These are phyloP conservation scores for Aureobasidium zeae DNA, from an alignment of 2,329 filamentous ascomycete species.

Conservation along the genomic window DNA sequence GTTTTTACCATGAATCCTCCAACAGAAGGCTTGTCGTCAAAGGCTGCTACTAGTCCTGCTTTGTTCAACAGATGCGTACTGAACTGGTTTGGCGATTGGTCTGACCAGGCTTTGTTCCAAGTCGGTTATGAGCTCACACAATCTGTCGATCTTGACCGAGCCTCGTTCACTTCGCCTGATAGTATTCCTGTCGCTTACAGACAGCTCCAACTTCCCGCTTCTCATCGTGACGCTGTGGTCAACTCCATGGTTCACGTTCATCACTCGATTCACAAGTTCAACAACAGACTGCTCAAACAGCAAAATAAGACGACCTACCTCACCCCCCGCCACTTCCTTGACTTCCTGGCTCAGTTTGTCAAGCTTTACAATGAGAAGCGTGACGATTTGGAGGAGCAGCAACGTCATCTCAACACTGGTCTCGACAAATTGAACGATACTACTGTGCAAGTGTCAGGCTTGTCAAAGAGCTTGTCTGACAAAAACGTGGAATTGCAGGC, in stretches of 20 bases:
- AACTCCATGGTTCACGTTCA: conserved; percentile 99
- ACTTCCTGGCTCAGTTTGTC: conserved; percentile 97
- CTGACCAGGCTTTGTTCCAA: conserved; percentile 96
- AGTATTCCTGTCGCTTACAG: conserved; percentile 89
- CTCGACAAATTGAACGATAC: conserved; percentile 95
- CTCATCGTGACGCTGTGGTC: conserved; percentile 83
- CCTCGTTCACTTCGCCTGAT: conserved; percentile 77
- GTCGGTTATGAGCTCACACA: conserved; percentile 92
- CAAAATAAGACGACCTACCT: conserved; percentile 89
- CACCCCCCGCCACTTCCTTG: conserved; percentile 91
- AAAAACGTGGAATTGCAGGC: conserved; percentile 90
- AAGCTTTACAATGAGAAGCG: conserved; percentile 97
- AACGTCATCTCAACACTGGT: conserved; percentile 95
- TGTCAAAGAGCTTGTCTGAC: conserved; percentile 80
- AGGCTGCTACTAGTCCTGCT: conserved; percentile 93
- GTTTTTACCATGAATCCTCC: conserved; percentile 99
- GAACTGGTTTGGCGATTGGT: conserved; percentile 99
- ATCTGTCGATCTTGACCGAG: conserved; percentile 86
- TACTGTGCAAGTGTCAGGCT: conserved; percentile 90
- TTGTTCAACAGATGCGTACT: conserved; percentile 99
- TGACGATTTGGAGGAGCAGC: conserved; percentile 95
- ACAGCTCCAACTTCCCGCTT: conserved; percentile 71
- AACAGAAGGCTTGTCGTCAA: conserved; percentile 86
- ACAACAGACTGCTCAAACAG: conserved; percentile 77
- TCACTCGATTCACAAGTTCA: conserved; percentile 86